Conservation (phyloP, 768 basidiomycete species). For the Suillus ampliporus region DNA sequence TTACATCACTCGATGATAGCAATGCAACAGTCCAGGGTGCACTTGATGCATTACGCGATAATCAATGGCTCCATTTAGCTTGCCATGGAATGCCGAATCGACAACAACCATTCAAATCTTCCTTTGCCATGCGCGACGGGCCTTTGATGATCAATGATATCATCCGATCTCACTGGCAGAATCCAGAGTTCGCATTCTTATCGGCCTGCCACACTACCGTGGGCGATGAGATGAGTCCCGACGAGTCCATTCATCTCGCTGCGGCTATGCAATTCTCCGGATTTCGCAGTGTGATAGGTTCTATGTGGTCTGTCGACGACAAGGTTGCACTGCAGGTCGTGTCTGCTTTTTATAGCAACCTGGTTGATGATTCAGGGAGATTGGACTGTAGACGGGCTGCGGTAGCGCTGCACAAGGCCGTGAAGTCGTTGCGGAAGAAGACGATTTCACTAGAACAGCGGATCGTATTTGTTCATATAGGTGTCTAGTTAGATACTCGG, state of each 20-base stretch:
- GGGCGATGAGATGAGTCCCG: conserved; percentile 18
- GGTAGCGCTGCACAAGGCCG: conserved; percentile 7
- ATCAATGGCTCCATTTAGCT: conserved; percentile 24
- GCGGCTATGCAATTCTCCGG: conserved; percentile 28
- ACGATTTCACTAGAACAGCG: conserved; percentile 7
- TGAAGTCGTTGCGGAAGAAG: not conserved
- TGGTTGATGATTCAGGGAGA: not conserved
- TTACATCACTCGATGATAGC: not conserved
- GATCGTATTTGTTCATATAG: conserved; percentile 15
- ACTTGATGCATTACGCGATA: not conserved
- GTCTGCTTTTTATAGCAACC: conserved; percentile 4
- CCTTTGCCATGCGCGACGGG: conserved; percentile 3
- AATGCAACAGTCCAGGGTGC: not conserved
- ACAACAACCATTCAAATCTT: conserved; percentile 19
- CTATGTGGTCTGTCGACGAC: conserved; percentile 24
- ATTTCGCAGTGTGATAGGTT: conserved; percentile 27
- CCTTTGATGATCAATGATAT: conserved; percentile 3
- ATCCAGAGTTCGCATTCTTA: conserved; percentile 17
- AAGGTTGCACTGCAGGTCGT: not conserved
- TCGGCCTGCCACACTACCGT: conserved; percentile 31
- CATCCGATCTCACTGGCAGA: not conserved
- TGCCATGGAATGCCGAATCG: conserved; percentile 21
- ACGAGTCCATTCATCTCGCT: conserved; percentile 29
- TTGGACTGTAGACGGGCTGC: conserved; percentile 12
- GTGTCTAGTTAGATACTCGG: not conserved